phyloP scores from a whole-genome alignment of 2,329 filamentous ascomycete species.

The Xylariomycetidae sp. region DNA sequence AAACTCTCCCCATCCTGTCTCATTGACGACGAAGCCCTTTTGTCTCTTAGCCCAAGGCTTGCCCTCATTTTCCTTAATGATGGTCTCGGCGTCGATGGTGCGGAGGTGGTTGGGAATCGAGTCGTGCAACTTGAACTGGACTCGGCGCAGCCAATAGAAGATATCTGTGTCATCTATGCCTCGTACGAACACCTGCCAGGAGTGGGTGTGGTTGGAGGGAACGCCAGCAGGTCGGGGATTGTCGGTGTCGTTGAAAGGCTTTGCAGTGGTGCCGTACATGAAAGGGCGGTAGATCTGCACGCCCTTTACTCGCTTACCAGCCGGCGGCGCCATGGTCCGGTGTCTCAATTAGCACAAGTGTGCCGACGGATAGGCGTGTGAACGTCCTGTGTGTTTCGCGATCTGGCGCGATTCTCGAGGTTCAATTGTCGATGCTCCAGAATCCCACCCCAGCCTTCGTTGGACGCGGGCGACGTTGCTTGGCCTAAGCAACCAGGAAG shows the following conservation, averaged over 20 bases:
- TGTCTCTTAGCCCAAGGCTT: conserved; percentile 33
- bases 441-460: no score
- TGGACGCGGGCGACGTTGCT: no score
- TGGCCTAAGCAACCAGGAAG: no score
- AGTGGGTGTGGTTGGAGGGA: conserved; percentile 89
- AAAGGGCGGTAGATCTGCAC: conserved; percentile 60
- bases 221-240: conserved; percentile 72
- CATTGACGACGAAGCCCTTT: conserved; percentile 65
- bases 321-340: conserved; percentile 51
- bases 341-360: neutral
- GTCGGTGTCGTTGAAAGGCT: conserved; percentile 68
- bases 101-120: conserved; percentile 89
- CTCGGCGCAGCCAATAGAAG: conserved; percentile 91
- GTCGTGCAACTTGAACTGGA: conserved; percentile 97
- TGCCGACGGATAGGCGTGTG: no score
- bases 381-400: no score
- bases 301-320: conserved; percentile 60
- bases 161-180: conserved; percentile 86
- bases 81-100: conserved; percentile 43
- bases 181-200: conserved; percentile 91
- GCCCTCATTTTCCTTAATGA: conserved; percentile 24
- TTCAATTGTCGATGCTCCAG: no score
- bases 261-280: conserved; percentile 74
- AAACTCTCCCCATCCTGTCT: conserved; percentile 98
- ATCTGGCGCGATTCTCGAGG: no score